Base-by-base conservation (phyloP, 129 eudicot species). In the Rutidosis leptorrhynchoides region DNA sequence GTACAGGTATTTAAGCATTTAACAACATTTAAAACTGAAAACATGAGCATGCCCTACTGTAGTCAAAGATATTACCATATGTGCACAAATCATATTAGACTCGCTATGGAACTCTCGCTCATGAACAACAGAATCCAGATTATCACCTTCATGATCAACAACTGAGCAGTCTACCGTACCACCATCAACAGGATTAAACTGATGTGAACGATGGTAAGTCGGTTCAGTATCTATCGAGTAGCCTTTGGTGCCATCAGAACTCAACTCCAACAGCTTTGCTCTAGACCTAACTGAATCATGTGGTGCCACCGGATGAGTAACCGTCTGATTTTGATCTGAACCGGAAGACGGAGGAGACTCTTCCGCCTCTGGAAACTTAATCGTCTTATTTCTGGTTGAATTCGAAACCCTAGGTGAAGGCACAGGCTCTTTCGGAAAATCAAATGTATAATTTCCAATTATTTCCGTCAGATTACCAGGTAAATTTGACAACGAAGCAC, bases 21-120 rank as follows among this genome's bases (percentile, higher is more conserved):
- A 67, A 30, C 42, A 29, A 12, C 67, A 9, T 40, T 40, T 40
- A 40, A 58, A 42, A 48, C 51, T 12, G 14, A 22, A 8, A 16
- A 24, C 16, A 23, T 19, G 27, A 58, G 28, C 60, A 24, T 55
- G 28, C 26, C 23, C 64, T 53, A 15, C 17, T 25, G 2, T 14
- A 61, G 26, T 23, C 65, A 26, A 72, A 37, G 43, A 72, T 35
- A 29, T 63, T 37, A 68, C 75, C 48, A 51, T 3, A 20, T 25
- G 65, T 27, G 63, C 42, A 71, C 82, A 72, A 17, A 59, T 66
- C 74, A 65, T 71, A 21, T 30, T 43, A 52, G 78, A 32, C 23
- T 65, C 37, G 16, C 7, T 54, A 29, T 48, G 26, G 11, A 48
- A 58, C 51, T 73, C 30, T 57, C 69, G 48, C 48, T 54, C 24